Evolutionary conservation across 2,329 filamentous ascomycete genomes (phyloP), one percentile per base, ranked within the genome.

Genomic region (Ascochyta fabae): DNA sequence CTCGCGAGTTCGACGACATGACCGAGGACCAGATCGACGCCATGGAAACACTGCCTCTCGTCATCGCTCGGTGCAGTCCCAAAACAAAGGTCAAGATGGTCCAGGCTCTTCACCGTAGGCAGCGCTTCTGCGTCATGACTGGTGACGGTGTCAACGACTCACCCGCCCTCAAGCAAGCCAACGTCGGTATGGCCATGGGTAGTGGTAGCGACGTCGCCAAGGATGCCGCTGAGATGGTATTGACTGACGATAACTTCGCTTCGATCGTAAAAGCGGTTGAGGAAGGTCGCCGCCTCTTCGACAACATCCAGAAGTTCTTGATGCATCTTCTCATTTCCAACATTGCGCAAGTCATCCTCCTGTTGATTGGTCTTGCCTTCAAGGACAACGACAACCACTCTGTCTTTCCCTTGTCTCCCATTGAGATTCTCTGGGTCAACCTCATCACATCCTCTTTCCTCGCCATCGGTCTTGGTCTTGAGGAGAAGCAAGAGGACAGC

Each of bases 71-170:
- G 36, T 80, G 78, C 58, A 79, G 75, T 41, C 79, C 79, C 0
- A 74, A 71, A 19, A 80, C 79, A 13, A 81, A 81, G 57, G 76
- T 80, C 39, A 77, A 79, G 50, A 80, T 81, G 77, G 75, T 81
- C 3, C 70, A 79, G 45, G 75, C 75, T 19, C 65, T 78, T 19
- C 74, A 77, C 51, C 59, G 75, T 7, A 61, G 75, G 29, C 68
- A 71, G 16, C 68, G 66, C 22, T 78, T 76, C 60, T 76, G 74
- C 51, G 74, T 75, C 58, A 78, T 78, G 75, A 78, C 79, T n/a
- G 75, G 75, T 16, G 75, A 77, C 34, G 75, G 75, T 47, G 75
- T 77, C 49, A 77, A 77, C 53, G 75, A 77, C 52, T 76, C 75
- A 3, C 75, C 75, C 2, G 74, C 75, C 8, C 55, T 77, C n/a